A percentile compares a stretch with the other conserved stretches of the same genome.
These are phyloP conservation scores for Exsudoporus frostii DNA, from an alignment of 768 basidiomycete genomes.

Conservation along the genomic window DNA sequence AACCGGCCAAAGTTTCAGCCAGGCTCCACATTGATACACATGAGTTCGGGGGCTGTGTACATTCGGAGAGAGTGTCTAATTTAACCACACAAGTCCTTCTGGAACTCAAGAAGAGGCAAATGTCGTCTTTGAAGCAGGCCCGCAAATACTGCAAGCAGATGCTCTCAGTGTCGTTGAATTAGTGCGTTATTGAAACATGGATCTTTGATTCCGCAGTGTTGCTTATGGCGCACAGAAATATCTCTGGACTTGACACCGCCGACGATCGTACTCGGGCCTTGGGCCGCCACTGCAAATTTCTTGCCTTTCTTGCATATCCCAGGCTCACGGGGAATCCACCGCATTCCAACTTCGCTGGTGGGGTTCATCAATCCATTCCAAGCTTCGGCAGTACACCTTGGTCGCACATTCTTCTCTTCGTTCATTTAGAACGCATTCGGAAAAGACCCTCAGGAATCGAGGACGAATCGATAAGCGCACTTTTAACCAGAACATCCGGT, in stretches of 20 bases:
- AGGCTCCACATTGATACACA: not conserved
- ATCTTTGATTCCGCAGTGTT: not conserved
- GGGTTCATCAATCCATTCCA: no score
- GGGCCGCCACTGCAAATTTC: no score
- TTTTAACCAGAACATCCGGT: not conserved
- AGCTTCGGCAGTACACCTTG: no score
- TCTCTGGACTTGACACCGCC: not conserved
- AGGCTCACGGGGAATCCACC: no score
- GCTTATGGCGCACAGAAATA: not conserved
- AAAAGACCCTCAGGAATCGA: not conserved
- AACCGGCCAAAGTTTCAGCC: not conserved
- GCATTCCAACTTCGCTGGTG: no score
- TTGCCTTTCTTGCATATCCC: no score
- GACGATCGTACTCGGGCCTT: no score
- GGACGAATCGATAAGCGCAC: not conserved
- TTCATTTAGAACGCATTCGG: not conserved
- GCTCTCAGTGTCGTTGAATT: no score
- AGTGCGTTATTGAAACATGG: not conserved
- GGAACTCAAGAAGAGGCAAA: not conserved
- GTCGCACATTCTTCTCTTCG: not conserved
- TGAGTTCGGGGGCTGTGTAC: not conserved
- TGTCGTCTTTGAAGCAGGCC: not conserved
- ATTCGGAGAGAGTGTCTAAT: not conserved
- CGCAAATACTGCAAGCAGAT: not conserved
- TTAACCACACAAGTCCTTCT: not conserved